Evolutionary conservation across 176 grass and related monocot genomes (phyloP), one percentile per base, ranked within the genome.

Genomic region (Avena sativa): DNA sequence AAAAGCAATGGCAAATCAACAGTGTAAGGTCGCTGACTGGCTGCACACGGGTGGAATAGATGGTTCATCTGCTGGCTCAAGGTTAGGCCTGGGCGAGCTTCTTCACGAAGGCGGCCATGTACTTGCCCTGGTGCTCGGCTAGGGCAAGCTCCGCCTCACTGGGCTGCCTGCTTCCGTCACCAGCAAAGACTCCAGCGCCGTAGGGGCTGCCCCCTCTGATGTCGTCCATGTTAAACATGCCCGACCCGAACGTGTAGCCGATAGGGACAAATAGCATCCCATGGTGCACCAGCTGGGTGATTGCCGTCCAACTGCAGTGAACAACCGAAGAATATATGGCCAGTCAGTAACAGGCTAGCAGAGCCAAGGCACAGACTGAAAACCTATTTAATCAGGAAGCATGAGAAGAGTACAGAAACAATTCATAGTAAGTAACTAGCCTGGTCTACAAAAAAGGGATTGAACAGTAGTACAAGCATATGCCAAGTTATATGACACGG

Each of bases 201-300:
- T 96, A 96, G 44, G 94, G 94, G 85, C 89, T 91, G 49, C 94
- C 94, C 76, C 94, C 94, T 88, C 92, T 96, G 49, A 96, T 91
- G 23, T 92, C 87, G 9, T 96, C 91, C 91, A 93, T 93, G 60
- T 90, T 90, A 82, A 96, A 96, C 91, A 96, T 96, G 44, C 85
- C 87, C 11, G 91, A 84, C 10, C 94, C 94, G 11, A 96, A 96
- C 32, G 94, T 96, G 85, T 96, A 96, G 53, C 94, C 94, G 40
- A 96, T 96, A 0, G 94, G 94, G 53, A 96, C 91, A 16, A 96
- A 96, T 10, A 96, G 87, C 94, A 96, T 96, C 63, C 94, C 94
- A 40, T 96, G 94, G 87, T 96, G 94, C 62, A 80, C 94, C 79
- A 96, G 78, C 78, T 96, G 94, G 79, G 94, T 96, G 81, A 96